Evolutionary conservation across 345 rosid species (phyloP), one percentile per base, ranked within the genome.

Genomic region (Capsella bursapastoris): DNA sequence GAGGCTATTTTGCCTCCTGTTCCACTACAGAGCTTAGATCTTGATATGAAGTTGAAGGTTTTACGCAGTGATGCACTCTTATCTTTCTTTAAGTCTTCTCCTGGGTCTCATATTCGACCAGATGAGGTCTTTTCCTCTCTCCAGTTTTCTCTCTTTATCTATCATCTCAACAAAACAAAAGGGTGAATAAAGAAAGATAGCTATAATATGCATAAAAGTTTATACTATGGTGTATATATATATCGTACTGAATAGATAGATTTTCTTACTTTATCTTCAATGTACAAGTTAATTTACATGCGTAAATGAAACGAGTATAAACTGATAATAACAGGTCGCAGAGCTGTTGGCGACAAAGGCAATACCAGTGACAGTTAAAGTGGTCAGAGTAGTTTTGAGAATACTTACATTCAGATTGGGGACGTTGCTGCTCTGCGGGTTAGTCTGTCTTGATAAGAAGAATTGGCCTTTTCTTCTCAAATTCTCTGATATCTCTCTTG

Each of bases 391-490:
- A 41, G 74, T 78, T 40, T 47, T 92, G 83, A 84, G 68, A 73
- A 3, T 86, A 57, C 82, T 92, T 8, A 86, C 93, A 13, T 90
- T 72, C 76, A 84, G 91, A 73, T 31, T 89, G 66, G 95, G 93
- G 28, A 86, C 96, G 4, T 56, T 93, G 59, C 53, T 93, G 81
- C 89, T 90, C 7, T 89, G 95, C 60, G 95, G 96, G 63, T 76
- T 71, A 7, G 43, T 71, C 35, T 84, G 86, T 81, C 60, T 85
- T 35, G 88, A 88, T 48, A 71, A 80, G 12, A 50, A 65, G 12
- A 57, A 60, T 37, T 89, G 89, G 93, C 96, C 92, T 3, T 84
- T 82, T 68, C 65, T 90, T 66, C 90, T 74, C 84, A 89, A 72
- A 29, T 90, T 93, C 73, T 82, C 89, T n/a, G 89, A 89, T 35